Evolutionary conservation across 176 grass and related monocot genomes (phyloP), one percentile per base, ranked within the genome.

Genomic region (Ensete glaucum): DNA sequence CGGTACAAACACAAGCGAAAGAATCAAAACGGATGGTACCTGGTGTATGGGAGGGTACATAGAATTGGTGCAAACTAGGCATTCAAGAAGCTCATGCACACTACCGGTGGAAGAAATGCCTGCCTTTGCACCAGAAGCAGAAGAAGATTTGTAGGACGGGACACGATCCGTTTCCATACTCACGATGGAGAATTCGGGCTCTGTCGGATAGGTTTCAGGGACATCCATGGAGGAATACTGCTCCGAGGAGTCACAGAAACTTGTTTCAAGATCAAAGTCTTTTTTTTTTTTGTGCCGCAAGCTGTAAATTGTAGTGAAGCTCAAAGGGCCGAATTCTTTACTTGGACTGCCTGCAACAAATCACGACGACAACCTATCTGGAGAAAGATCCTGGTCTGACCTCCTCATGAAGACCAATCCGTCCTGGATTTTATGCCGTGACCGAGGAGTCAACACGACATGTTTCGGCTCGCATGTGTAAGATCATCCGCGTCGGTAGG

Each of bases 41-140:
- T 79, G 77, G 52, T 79, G 77, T 72, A 79, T 79, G 27, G 77
- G 77, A 60, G 77, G 77, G 27, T 71, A 79, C 77, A 79, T 79
- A 9, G 77, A 79, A 51, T 52, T 79, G 60, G 77, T 60, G 49
- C 77, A 79, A 4, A 79, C 77, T 62, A 67, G 77, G 66, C 77
- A 79, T 71, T 79, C 77, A 51, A 79, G 77, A 79, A 79, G 66
- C 29, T 79, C 66, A 23, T 62, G 77, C 52, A 79, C 66, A 50
- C 54, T 68, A 12, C 66, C 52, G 34, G 53, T 72, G 5, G 67
- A 50, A 71, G 67, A 50, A 22, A 79, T 24, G 53, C 53, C 34
- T 9, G 52, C 23, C 16, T 60, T 72, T 1, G 59, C 53, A 79
- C 9, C 58, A 78, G 63, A 78, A 68, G 11, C 25, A 29, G 76